phyloP scores from a whole-genome alignment of 2,329 filamentous ascomycete genomes.

The Fusarium sp. region DNA sequence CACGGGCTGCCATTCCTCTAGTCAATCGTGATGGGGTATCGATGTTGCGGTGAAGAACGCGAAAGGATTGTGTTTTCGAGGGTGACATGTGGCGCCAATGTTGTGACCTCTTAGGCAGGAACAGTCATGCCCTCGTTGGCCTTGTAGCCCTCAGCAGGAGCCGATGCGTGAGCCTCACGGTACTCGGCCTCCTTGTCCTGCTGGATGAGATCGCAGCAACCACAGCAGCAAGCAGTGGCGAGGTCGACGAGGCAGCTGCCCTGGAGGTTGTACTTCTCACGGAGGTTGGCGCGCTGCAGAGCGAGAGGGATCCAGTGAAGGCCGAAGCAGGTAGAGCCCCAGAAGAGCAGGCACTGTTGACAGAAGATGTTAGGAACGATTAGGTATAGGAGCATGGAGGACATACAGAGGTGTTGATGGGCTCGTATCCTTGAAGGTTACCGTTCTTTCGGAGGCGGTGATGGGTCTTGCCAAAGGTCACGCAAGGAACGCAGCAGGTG shows the following conservation, averaged over 20 bases:
- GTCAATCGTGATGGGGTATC: conserved; percentile 29
- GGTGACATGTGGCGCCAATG: too few species aligned
- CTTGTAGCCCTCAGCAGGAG: conserved; percentile 33
- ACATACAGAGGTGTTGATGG: conserved; percentile 56
- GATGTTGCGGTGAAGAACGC: conserved; percentile 12
- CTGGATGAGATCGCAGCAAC: conserved; percentile 56
- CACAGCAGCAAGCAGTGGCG: conserved; percentile 55
- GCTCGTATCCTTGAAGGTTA: conserved; percentile 55
- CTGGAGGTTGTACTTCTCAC: conserved; percentile 56
- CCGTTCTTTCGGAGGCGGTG: conserved; percentile 54
- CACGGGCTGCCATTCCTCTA: not conserved
- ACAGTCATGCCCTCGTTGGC: conserved; percentile 33
- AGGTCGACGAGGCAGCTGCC: conserved; percentile 56
- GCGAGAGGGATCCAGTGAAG: conserved; percentile 54
- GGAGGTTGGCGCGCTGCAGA: conserved; percentile 57
- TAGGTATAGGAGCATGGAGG: accelerated
- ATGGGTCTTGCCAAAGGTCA: conserved; percentile 60
- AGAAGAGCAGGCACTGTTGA: conserved; percentile 54
- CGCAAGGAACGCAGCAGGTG: conserved; percentile 56
- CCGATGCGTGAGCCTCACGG: conserved; percentile 43
- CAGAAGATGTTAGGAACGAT: not conserved
- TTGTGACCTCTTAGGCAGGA: conserved; percentile 4
- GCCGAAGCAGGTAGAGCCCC: conserved; percentile 51
- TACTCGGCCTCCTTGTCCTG: conserved; percentile 57
- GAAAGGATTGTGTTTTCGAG: not conserved